Base-by-base conservation (phyloP, 768 basidiomycete genomes). In the Pseudohyphozyma bogoriensis region DNA sequence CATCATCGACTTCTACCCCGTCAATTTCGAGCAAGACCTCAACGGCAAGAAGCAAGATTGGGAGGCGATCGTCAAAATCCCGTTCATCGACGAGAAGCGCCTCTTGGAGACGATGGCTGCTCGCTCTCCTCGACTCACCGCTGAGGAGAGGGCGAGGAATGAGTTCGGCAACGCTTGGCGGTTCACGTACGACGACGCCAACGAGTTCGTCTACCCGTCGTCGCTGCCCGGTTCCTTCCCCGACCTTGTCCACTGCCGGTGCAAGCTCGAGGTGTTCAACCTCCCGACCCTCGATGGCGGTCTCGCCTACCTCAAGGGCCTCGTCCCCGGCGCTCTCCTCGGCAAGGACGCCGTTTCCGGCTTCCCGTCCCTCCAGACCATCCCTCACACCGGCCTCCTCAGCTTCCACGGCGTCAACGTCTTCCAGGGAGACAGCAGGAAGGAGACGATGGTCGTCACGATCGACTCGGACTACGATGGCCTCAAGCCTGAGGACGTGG, bases 1-100 rank as follows among this genome's bases (percentile, higher is more conserved):
- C 0, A 95, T 99, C 67, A 72, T 89, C 51, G 89, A 93, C 71
- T 97, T 97, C 77, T 99, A 99, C 72, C 95, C 95, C 3, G 66
- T 78, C 20, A 84, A 90, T 55, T 97, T 97, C 66, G 90, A 89
- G 65, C 83, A 81, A 65, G 95, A 99, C 76, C 75, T 95, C 71
- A 97, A 99, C 67, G 95, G 95, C 35, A 99, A 99, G 80, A 97
- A 91, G 73, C 85, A 86, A 67, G 93, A 96, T 29, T 99, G 95
- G 95, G 95, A 99, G 73, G 93, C 95, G 0, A 82, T 97, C 53
- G 90, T 99, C 56, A 97, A 97, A 76, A 96, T 99, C 66, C 95
- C 95, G 0, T 99, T 99, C 74, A 96, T 99, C 62, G 84, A 95
- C 49, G 83, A 92, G 72, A 67, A 75, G 15, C 79, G 89, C 54